phyloP scores from a whole-genome alignment of 345 rosid species.

The Acer saccharum region DNA sequence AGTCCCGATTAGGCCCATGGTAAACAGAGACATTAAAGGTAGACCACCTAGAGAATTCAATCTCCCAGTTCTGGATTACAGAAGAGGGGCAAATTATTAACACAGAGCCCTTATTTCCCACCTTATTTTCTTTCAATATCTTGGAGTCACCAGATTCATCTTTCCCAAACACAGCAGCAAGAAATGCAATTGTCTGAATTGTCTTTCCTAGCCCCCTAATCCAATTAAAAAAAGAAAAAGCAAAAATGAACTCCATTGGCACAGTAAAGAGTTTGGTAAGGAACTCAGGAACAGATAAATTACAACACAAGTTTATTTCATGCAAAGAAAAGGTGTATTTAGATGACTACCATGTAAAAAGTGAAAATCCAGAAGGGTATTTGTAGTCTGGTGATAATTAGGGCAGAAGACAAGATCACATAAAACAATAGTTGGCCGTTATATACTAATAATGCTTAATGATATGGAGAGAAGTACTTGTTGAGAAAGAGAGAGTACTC shows the following conservation, averaged over 20 bases:
- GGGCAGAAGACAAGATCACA: not conserved
- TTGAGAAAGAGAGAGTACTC: not conserved
- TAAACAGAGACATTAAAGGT: constrained; percentile 65
- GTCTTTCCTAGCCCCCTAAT: constrained; percentile 96
- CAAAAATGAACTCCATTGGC: not conserved
- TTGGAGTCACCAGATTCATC: constrained; percentile 47
- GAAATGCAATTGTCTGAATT: constrained; percentile 91
- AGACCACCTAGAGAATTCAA: constrained; percentile 87
- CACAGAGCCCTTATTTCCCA: constrained; percentile 49
- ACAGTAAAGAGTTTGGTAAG: not conserved
- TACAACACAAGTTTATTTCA: not conserved
- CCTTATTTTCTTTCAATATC: constrained; percentile 28
- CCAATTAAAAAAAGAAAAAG: not conserved
- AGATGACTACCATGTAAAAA: not conserved
- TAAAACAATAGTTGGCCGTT: no score
- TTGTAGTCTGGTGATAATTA: no score
- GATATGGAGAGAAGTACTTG: not conserved
- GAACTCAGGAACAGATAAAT: not conserved
- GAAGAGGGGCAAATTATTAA: constrained; percentile 88
- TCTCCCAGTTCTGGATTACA: constrained; percentile 91
- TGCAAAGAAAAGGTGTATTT: not conserved
- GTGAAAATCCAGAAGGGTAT: not conserved
- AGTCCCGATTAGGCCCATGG: constrained; percentile 82
- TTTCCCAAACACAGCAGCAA: constrained; percentile 80
- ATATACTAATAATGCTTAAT: not conserved